Evolutionary conservation across 2,329 filamentous ascomycete species (phyloP).

Genomic region (Stagonosporopsis tanaceti): DNA sequence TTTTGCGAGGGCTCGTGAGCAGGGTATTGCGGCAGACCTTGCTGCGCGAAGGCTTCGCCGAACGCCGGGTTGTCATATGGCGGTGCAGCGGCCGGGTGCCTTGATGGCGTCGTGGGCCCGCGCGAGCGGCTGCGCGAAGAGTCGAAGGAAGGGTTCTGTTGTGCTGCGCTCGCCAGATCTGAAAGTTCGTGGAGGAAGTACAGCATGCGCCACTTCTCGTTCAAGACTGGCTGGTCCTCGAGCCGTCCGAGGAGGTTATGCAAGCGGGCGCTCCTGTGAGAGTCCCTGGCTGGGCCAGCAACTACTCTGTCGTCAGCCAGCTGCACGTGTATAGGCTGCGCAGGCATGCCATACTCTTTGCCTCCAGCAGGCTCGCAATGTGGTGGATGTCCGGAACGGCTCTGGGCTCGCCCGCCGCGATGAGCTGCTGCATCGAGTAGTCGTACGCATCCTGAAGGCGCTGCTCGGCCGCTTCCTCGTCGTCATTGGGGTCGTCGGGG

Average conservation of each 20-base stretch:
- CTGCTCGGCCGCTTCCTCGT: constrained; percentile 72
- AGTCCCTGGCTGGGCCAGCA: constrained; percentile 75
- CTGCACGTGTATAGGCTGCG: not conserved
- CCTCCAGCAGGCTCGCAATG: constrained; percentile 90
- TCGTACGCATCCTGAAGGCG: constrained; percentile 70
- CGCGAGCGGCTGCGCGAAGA: constrained; percentile 26
- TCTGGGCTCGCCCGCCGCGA: constrained; percentile 57
- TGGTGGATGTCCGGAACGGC: constrained; percentile 82
- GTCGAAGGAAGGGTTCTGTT: constrained; percentile 21
- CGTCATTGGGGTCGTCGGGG: constrained; percentile 70
- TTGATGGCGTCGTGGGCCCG: constrained; percentile 41
- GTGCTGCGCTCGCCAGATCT: constrained; percentile 57
- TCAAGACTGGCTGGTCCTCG: constrained; percentile 87
- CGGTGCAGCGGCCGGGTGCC: constrained; percentile 37
- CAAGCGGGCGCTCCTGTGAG: constrained; percentile 78
- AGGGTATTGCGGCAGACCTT: constrained; percentile 54
- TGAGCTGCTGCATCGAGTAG: constrained; percentile 58
- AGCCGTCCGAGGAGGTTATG: constrained; percentile 90
- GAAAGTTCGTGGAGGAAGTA: constrained; percentile 88
- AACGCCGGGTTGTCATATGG: constrained; percentile 35
- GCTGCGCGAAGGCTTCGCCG: constrained; percentile 58
- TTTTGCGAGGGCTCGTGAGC: constrained; percentile 44
- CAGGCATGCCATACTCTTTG: constrained; percentile 61
- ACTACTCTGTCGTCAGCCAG: constrained; percentile 55
- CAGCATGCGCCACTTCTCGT: constrained; percentile 96